Conservation (phyloP, 768 basidiomycete species). For the Strobilomyces confusus region DNA sequence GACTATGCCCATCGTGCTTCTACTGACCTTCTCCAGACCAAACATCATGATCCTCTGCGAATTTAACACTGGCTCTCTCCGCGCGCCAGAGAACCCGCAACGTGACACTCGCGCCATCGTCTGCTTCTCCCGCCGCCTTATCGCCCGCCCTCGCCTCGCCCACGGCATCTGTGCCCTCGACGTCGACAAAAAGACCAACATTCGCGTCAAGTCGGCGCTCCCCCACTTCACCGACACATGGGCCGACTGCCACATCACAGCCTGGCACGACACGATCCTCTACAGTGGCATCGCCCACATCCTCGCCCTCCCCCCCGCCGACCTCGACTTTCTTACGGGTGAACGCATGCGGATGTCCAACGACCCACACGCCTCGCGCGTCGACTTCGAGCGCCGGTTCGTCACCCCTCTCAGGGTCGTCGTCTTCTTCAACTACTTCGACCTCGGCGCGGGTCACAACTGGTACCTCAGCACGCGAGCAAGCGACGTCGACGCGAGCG, state of each 20-base stretch:
- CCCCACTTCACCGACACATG: neutral
- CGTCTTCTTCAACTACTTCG: neutral
- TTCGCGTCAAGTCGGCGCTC: slow-evolving; percentile 9
- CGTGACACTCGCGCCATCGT: slow-evolving; percentile 7
- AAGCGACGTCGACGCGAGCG: slow-evolving; percentile 7
- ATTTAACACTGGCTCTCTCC: slow-evolving; percentile 7
- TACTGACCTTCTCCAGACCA: no score
- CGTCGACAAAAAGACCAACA: neutral
- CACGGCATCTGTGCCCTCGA: slow-evolving; percentile 5
- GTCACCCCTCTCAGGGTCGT: neutral
- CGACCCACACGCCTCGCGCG: neutral
- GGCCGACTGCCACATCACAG: slow-evolving; percentile 6
- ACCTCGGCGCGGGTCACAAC: neutral
- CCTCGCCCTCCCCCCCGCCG: neutral
- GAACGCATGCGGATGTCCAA: neutral
- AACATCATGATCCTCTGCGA: slow-evolving; percentile 9
- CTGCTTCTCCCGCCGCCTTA: slow-evolving; percentile 10
- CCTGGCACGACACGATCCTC: neutral
- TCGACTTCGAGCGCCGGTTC: slow-evolving; percentile 1
- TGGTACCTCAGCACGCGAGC: slow-evolving; percentile 1
- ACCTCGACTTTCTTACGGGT: slow-evolving; percentile 14
- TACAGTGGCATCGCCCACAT: neutral
- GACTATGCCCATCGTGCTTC: no score
- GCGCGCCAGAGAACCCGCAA: neutral
- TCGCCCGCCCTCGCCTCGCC: slow-evolving; percentile 17